A percentile compares a stretch with the other conserved stretches of the same genome.
Evolutionary conservation across 2,329 filamentous ascomycete species (phyloP).

Genomic region (Xylariaceae sp.): DNA sequence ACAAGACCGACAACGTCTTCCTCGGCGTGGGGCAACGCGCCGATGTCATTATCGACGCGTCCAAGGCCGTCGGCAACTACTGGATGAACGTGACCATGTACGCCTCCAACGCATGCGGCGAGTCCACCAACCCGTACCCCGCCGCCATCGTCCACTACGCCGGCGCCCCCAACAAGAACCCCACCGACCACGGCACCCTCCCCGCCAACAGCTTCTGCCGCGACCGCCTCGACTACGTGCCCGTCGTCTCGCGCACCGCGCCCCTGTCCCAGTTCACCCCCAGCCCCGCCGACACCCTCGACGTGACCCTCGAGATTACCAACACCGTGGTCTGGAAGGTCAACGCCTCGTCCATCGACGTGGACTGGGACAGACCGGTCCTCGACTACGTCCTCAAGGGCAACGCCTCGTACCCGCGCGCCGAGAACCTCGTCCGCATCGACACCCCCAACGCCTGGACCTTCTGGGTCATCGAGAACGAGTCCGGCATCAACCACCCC

Average conservation of each 20-base stretch:
- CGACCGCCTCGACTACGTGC: slow-evolving; percentile 14
- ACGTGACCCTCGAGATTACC: slow-evolving; percentile 6
- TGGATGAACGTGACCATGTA: slow-evolving; percentile 26
- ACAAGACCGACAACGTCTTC: slow-evolving; percentile 42
- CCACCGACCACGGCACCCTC: slow-evolving; percentile 10
- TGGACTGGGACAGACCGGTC: slow-evolving; percentile 30
- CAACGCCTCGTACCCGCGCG: slow-evolving; percentile 20
- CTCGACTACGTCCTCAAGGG: slow-evolving; percentile 25
- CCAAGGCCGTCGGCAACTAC: slow-evolving; percentile 24
- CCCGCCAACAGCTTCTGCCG: slow-evolving; percentile 11
- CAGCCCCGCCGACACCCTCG: slow-evolving; percentile 7
- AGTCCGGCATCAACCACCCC: slow-evolving; percentile 18
- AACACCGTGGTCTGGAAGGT: slow-evolving; percentile 15
- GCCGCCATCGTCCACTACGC: slow-evolving; percentile 19
- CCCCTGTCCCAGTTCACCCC: slow-evolving; percentile 11
- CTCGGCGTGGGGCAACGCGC: slow-evolving; percentile 44
- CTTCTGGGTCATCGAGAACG: slow-evolving; percentile 28
- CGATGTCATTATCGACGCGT: slow-evolving; percentile 43
- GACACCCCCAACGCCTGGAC: slow-evolving; percentile 19
- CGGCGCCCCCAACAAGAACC: slow-evolving; percentile 6
- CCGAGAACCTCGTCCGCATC: slow-evolving; percentile 18
- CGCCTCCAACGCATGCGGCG: slow-evolving; percentile 11
- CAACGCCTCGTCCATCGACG: slow-evolving; percentile 19
- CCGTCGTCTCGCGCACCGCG: slow-evolving; percentile 14
- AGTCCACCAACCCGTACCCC: slow-evolving; percentile 11